Percentiles rank a stretch among this genome's conserved stretches.
Evolutionary conservation across 148 eudicot species (phyloP).

Genomic region (Polygonum aviculare): DNA sequence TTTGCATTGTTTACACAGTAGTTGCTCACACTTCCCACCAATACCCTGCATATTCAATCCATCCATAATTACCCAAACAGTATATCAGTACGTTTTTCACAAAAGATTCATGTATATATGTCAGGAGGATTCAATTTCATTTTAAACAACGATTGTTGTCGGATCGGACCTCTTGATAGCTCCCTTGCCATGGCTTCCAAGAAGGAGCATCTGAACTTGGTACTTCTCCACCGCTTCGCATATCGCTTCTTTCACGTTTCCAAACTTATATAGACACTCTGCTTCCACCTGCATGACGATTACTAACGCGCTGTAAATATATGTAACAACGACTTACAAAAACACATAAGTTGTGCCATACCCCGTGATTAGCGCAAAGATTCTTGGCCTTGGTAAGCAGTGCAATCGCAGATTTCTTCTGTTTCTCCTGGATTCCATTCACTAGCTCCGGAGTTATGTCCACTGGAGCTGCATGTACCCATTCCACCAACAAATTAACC

Average conservation of each 20-base stretch:
- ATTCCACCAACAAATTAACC: not conserved
- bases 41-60: slow-evolving; percentile 21
- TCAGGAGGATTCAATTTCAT: too few species aligned
- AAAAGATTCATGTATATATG: too few species aligned
- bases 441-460: slow-evolving; percentile 24
- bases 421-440: slow-evolving; percentile 37
- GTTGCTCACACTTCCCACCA: slow-evolving; percentile 52
- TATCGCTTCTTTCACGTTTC: slow-evolving; percentile 54
- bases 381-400: slow-evolving; percentile 48
- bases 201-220: slow-evolving; percentile 35
- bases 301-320: too few species aligned
- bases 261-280: slow-evolving; percentile 39
- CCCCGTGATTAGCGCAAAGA: slow-evolving; percentile 47
- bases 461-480: slow-evolving; percentile 25
- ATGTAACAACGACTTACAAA: too few species aligned
- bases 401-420: slow-evolving; percentile 26
- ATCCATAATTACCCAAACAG: too few species aligned
- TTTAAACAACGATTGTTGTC: too few species aligned
- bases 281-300: slow-evolving; percentile 30
- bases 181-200: slow-evolving; percentile 57
- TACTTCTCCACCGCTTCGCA: slow-evolving; percentile 53
- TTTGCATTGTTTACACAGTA: slow-evolving; percentile 43
- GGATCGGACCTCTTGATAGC: slow-evolving; percentile 41
- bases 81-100: too few species aligned
- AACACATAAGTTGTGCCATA: too few species aligned